A percentile compares a stretch with the other conserved stretches of the same genome.
Conservation (phyloP, 2,329 filamentous ascomycete genomes). For the Arthroderma sp. region DNA sequence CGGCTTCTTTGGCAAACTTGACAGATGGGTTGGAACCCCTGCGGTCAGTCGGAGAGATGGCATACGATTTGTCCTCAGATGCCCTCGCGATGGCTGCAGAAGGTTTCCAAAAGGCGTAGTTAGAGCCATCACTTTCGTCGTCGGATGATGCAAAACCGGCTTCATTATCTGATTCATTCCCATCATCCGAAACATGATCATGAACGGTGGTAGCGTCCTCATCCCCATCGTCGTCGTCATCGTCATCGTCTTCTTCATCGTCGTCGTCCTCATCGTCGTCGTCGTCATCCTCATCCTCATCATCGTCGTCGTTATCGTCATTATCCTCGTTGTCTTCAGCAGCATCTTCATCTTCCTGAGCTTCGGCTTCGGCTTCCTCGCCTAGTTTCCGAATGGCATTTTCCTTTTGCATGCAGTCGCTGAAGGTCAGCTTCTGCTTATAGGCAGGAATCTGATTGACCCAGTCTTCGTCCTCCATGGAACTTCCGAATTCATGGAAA, state of each 20-base stretch:
- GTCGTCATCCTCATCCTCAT: conserved; percentile 37
- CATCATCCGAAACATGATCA: conserved; percentile 34
- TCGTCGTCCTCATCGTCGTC: conserved; percentile 58
- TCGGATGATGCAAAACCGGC: conserved; percentile 58
- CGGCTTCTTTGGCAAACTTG: conserved; percentile 29
- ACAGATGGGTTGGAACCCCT: conserved; percentile 42
- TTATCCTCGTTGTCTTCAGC: conserved; percentile 41
- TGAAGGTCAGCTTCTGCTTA: conserved; percentile 64
- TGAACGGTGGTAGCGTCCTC: conserved; percentile 34
- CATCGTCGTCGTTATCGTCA: conserved; percentile 40
- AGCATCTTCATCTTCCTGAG: conserved; percentile 58
- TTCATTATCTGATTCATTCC: conserved; percentile 72
- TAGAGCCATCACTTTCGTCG: conserved; percentile 50
- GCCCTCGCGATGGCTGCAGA: conserved; percentile 35
- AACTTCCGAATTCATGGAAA: conserved; percentile 89
- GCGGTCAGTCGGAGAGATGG: conserved; percentile 30
- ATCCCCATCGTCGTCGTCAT: conserved; percentile 17
- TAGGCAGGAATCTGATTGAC: conserved; percentile 56
- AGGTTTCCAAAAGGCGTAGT: conserved; percentile 52
- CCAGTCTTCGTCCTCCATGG: conserved; percentile 79
- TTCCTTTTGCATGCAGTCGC: conserved; percentile 82
- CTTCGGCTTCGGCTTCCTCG: conserved; percentile 85
- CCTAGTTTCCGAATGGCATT: conserved; percentile 73
- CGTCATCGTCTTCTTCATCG: conserved; percentile 40
- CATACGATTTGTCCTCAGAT: conserved; percentile 34